Evolutionary conservation across 768 basidiomycete species (phyloP).

Genomic region (Collybia mongolica): DNA sequence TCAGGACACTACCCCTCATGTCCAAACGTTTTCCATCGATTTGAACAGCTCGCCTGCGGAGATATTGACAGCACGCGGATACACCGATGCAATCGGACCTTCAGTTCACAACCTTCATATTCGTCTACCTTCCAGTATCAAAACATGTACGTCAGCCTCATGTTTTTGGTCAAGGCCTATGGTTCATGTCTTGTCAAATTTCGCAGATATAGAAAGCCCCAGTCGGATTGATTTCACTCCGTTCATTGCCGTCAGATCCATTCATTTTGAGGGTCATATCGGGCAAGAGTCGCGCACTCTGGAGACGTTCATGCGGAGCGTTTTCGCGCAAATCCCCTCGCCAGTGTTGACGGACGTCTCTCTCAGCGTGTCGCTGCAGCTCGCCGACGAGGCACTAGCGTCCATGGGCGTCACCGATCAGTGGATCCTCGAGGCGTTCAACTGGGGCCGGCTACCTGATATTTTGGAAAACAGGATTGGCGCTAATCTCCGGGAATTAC

Average conservation of each 20-base stretch:
- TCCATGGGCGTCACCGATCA: constrained; percentile 28
- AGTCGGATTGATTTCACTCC: constrained; percentile 18
- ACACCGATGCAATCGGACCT: constrained; percentile 19
- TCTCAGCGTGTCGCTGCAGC: constrained; percentile 18
- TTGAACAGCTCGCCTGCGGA: constrained; percentile 12
- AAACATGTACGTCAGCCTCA: constrained; percentile 17
- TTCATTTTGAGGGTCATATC: constrained; percentile 25
- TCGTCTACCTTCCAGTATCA: constrained; percentile 18
- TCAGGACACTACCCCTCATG: constrained; percentile 20
- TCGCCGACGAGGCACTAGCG: constrained; percentile 12
- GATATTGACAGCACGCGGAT: constrained; percentile 9
- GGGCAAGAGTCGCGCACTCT: constrained; percentile 15
- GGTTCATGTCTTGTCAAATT: background rate
- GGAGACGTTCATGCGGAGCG: constrained; percentile 17
- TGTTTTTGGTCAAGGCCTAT: background rate
- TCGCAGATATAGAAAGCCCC: constrained; percentile 16
- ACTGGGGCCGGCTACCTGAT: constrained; percentile 25
- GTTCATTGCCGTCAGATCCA: constrained; percentile 15
- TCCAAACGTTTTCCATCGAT: constrained; percentile 20
- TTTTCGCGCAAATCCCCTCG: constrained; percentile 22
- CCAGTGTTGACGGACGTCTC: constrained; percentile 17
- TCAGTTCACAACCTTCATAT: constrained; percentile 22
- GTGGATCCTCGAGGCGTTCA: constrained; percentile 21
- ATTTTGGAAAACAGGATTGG: constrained; percentile 15
- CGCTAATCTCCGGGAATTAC: constrained; percentile 8